phyloP scores from a whole-genome alignment of 495 filamentous ascomycete genomes.

The Penicillium canescens region DNA sequence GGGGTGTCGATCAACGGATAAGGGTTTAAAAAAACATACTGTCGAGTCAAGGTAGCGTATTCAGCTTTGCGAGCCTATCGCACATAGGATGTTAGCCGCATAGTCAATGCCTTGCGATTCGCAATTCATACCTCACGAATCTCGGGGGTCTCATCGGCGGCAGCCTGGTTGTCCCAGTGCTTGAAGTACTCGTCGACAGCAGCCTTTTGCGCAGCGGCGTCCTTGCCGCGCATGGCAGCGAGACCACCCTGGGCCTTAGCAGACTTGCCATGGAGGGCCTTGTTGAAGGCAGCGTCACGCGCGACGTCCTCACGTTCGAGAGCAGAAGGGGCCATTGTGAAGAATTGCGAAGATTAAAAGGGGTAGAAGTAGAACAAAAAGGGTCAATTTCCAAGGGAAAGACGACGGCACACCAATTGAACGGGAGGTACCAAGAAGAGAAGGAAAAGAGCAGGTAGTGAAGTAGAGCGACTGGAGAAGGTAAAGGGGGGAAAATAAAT shows the following conservation, averaged over 20 bases:
- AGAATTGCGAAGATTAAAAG: slow-evolving; percentile 24
- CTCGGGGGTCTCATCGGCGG: slow-evolving; percentile 74
- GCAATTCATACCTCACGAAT: slow-evolving; percentile 64
- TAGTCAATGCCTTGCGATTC: background rate
- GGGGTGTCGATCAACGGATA: background rate
- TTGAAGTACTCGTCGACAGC: slow-evolving; percentile 99
- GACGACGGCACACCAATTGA: slow-evolving; percentile 2
- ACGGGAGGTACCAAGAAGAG: slow-evolving; percentile 8
- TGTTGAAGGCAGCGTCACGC: slow-evolving; percentile 93
- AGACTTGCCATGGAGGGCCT: slow-evolving; percentile 87
- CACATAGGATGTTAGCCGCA: slow-evolving; percentile 5
- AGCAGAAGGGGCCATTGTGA: slow-evolving; percentile 66
- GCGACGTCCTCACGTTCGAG: slow-evolving; percentile 84
- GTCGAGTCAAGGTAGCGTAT: slow-evolving; percentile 93
- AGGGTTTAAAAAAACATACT: slow-evolving; percentile 56
- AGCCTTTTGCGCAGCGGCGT: slow-evolving; percentile 76
- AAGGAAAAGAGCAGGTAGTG: slow-evolving; percentile 11
- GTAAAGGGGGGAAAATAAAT: slow-evolving; percentile 15
- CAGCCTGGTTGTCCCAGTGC: slow-evolving; percentile 95
- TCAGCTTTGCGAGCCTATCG: slow-evolving; percentile 77
- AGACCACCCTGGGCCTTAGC: slow-evolving; percentile 71
- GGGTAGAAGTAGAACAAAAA: slow-evolving; percentile 13
- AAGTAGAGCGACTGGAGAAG: slow-evolving; percentile 8
- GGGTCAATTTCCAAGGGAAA: slow-evolving; percentile 8
- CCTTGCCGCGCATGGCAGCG: slow-evolving; percentile 82